Percentiles rank a stretch among this genome's conserved stretches.
These are phyloP conservation scores for Metarhizium guizhouense DNA, from an alignment of 2,329 filamentous ascomycete species.

Conservation along the genomic window DNA sequence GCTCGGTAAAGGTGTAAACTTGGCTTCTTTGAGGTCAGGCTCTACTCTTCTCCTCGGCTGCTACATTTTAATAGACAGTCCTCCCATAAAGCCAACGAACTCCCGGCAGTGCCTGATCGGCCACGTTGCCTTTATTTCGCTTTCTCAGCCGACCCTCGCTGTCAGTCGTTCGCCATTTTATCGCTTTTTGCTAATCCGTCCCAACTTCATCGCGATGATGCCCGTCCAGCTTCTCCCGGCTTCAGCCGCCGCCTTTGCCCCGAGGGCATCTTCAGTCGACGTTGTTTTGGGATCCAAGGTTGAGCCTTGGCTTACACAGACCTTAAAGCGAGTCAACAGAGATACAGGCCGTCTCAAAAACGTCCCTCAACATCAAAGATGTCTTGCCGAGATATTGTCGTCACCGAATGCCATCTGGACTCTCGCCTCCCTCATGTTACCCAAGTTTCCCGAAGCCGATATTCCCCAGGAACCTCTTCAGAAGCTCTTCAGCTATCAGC, in stretches of 20 bases:
- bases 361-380: conserved; percentile 89
- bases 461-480: conserved; percentile 78
- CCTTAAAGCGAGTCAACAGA: conserved; percentile 91
- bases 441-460: conserved; percentile 80
- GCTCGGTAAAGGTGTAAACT: no score
- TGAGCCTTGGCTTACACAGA: conserved; percentile 94
- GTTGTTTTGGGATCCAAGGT: conserved; percentile 88
- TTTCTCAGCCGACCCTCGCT: no score
- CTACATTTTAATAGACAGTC: no score
- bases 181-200: no score
- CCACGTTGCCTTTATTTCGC: no score
- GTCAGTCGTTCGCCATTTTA: no score
- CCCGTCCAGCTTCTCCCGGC: conserved; percentile 88
- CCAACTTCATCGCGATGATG: conserved; percentile 41
- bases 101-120: no score
- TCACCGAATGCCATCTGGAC: conserved; percentile 90
- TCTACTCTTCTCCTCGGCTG: no score
- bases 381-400: conserved; percentile 88
- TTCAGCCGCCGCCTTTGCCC: conserved; percentile 92
- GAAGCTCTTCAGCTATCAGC: conserved; percentile 84
- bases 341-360: conserved; percentile 97
- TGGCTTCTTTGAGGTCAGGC: no score
- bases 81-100: no score
- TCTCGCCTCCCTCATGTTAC: conserved; percentile 82
- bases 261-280: conserved; percentile 80